These are phyloP conservation scores for Pseudogymnoascus sp. DNA, from an alignment of 2,329 filamentous ascomycete genomes.

Conservation along the genomic window DNA sequence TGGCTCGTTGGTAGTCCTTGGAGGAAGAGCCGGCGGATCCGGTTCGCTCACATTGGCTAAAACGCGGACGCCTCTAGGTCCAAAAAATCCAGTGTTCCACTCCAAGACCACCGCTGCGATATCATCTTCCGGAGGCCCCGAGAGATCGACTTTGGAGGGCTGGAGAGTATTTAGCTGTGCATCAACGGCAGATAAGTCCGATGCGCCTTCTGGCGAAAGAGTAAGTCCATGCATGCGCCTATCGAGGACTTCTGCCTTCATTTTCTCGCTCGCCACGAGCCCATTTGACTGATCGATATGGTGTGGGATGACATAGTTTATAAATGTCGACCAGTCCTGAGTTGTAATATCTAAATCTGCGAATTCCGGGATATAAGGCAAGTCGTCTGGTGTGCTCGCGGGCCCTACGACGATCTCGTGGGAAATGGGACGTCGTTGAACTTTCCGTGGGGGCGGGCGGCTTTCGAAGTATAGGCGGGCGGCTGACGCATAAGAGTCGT, in stretches of 20 bases:
- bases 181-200: conserved; percentile 30
- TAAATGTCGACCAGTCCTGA: conserved; percentile 51
- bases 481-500: conserved; percentile 24
- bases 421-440: conserved; percentile 17
- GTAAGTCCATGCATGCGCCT: conserved; percentile 22
- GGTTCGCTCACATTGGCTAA: conserved; percentile 1
- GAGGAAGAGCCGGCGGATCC: conserved; percentile 12
- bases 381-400: conserved; percentile 33
- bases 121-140: conserved; percentile 11
- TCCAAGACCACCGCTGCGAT: conserved; percentile 37
- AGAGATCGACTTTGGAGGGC: conserved; percentile 14
- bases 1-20: conserved; percentile 13
- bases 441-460: conserved; percentile 28
- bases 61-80: conserved; percentile 39
- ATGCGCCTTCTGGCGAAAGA: conserved; percentile 15
- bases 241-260: conserved; percentile 33
- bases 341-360: conserved; percentile 34
- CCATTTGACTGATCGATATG: conserved; percentile 37
- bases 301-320: conserved; percentile 46
- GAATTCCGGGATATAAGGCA: conserved; percentile 31
- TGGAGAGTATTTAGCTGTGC: conserved; percentile 35
- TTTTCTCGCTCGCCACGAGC: conserved; percentile 40
- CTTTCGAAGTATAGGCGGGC: conserved; percentile 32
- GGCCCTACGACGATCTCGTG: conserved; percentile 30
- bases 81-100: conserved; percentile 51